These are phyloP conservation scores for Cladobotryum mycophilum DNA, from an alignment of 2,329 filamentous ascomycete species.

Conservation along the genomic window DNA sequence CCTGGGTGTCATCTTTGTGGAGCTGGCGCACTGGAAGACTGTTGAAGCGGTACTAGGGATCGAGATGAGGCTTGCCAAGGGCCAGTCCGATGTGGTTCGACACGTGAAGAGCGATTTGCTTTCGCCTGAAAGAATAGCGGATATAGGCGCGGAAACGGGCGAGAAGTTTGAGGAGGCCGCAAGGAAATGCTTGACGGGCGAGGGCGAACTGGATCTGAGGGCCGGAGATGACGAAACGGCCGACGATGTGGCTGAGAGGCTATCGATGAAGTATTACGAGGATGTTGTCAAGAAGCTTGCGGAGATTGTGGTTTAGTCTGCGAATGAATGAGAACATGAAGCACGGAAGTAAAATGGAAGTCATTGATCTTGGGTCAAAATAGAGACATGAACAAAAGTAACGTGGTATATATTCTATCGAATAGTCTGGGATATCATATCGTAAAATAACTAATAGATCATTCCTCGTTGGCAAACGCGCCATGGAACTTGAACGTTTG, in stretches of 20 bases:
- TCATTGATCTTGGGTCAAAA: background rate
- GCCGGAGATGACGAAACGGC: constrained; percentile 35
- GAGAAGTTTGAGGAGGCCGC: constrained; percentile 34
- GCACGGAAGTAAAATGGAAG: background rate
- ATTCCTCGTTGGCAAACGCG: background rate
- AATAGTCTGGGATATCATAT: constrained; percentile 11
- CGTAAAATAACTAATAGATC: constrained; percentile 5
- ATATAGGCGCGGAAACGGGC: constrained; percentile 34
- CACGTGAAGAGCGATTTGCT: constrained; percentile 30
- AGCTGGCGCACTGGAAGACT: constrained; percentile 47
- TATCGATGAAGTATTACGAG: constrained; percentile 37
- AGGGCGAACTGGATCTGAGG: constrained; percentile 29
- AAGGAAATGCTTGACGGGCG: constrained; percentile 31
- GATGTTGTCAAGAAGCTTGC: constrained; percentile 39
- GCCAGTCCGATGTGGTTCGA: constrained; percentile 32
- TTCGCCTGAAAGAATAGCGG: constrained; percentile 22
- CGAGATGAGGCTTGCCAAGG: constrained; percentile 26
- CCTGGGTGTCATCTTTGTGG: constrained; percentile 45
- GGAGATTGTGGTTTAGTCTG: constrained; percentile 26
- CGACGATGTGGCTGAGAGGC: constrained; percentile 31
- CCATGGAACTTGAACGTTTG: no score
- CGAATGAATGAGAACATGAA: no score
- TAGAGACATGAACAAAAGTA: background rate
- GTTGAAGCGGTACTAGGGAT: constrained; percentile 39
- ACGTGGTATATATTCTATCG: constrained; percentile 11